Evolutionary conservation across 2,329 filamentous ascomycete species (phyloP).

Genomic region (Rugonectria rugulosa): DNA sequence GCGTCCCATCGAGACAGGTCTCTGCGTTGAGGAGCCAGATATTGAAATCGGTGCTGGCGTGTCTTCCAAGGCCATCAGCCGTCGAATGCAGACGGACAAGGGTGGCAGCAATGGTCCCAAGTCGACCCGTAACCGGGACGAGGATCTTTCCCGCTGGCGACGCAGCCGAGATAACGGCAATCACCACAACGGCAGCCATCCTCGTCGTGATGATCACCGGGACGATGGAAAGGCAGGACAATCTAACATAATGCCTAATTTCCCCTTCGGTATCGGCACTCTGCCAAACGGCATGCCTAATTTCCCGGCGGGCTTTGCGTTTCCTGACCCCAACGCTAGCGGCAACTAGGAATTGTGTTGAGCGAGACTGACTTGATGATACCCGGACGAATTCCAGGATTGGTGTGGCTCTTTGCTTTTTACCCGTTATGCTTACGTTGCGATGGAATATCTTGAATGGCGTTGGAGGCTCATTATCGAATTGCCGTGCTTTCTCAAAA

Average conservation of each 20-base stretch:
- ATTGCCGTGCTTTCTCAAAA: slow-evolving; percentile 14
- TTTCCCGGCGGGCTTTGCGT: slow-evolving; percentile 50
- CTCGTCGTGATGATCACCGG: slow-evolving; percentile 29
- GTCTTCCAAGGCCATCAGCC: slow-evolving; percentile 85
- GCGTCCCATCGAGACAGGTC: slow-evolving; percentile 76
- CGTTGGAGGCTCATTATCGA: slow-evolving; percentile 13
- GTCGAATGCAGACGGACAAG: slow-evolving; percentile 74
- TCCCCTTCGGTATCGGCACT: slow-evolving; percentile 51
- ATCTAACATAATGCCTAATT: slow-evolving; percentile 38
- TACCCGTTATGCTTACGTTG: neutral
- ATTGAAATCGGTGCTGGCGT: slow-evolving; percentile 98
- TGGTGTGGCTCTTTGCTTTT: slow-evolving; percentile 7
- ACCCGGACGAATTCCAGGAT: slow-evolving; percentile 15
- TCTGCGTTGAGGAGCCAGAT: slow-evolving; percentile 96
- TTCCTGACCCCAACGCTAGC: slow-evolving; percentile 44
- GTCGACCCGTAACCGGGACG: slow-evolving; percentile 59
- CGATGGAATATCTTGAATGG: slow-evolving; percentile 5
- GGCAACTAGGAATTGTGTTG: slow-evolving; percentile 24
- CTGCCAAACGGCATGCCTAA: slow-evolving; percentile 53
- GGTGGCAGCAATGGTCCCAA: slow-evolving; percentile 71
- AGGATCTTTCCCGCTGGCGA: slow-evolving; percentile 44
- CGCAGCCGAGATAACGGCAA: slow-evolving; percentile 42
- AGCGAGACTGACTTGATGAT: slow-evolving; percentile 15
- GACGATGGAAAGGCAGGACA: slow-evolving; percentile 26
- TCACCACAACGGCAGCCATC: slow-evolving; percentile 28